These are phyloP conservation scores for Penicillium rolfsii DNA, from an alignment of 2,329 filamentous ascomycete species.

Conservation along the genomic window DNA sequence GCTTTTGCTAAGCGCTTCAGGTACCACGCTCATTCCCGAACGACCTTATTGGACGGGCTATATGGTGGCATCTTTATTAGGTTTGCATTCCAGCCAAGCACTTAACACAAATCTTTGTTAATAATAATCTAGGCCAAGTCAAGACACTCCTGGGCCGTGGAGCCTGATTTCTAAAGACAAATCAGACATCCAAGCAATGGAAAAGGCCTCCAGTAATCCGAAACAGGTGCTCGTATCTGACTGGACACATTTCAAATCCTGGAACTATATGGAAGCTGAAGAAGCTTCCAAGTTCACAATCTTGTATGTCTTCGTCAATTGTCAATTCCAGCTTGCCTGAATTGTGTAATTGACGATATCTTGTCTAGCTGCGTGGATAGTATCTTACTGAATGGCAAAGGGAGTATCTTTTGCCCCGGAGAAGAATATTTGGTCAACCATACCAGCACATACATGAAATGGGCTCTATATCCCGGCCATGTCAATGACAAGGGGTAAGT, in stretches of 20 bases:
- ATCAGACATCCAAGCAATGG: neutral
- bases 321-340: neutral
- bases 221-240: neutral
- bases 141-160: neutral
- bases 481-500: constrained; percentile 27
- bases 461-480: neutral
- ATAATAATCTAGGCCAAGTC: neutral
- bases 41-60: neutral
- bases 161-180: neutral
- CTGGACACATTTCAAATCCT: neutral
- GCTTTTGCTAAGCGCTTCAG: neutral
- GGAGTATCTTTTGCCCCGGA: constrained; percentile 25
- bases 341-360: neutral
- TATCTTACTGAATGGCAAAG: constrained; percentile 26
- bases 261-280: neutral
- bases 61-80: neutral
- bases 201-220: neutral
- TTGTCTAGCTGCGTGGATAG: constrained; percentile 24
- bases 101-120: neutral
- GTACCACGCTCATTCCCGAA: neutral
- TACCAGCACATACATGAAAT: neutral
- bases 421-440: constrained; percentile 22
- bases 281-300: neutral
- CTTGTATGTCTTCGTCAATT: neutral
- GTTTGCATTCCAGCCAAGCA: neutral